Evolutionary conservation across 2,329 filamentous ascomycete species (phyloP).

Genomic region (Bertia moriformis): DNA sequence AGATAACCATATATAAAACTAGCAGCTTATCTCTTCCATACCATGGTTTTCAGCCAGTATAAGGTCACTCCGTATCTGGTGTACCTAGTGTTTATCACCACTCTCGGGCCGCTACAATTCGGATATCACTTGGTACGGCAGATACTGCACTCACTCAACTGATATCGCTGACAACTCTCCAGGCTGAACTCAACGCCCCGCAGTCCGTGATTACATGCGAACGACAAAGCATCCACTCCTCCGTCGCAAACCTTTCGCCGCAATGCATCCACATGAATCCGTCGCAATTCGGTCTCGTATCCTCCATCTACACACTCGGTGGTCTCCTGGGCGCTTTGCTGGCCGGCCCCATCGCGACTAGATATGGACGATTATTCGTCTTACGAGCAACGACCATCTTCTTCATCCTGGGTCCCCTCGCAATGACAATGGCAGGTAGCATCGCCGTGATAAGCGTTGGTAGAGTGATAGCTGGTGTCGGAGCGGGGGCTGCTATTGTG

Average conservation of each 20-base stretch:
- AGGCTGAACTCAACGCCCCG: conserved; percentile 91
- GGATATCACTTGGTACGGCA: conserved; percentile 71
- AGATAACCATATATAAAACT: no score
- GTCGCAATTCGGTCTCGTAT: conserved; percentile 69
- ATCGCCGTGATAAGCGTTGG: conserved; percentile 59
- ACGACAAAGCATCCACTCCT: conserved; percentile 32
- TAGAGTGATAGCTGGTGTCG: conserved; percentile 66
- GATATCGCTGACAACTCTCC: conserved; percentile 8
- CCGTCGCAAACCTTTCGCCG: conserved; percentile 20
- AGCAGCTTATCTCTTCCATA: no score
- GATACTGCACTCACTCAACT: not conserved
- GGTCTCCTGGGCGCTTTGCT: conserved; percentile 71
- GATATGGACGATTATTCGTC: conserved; percentile 57
- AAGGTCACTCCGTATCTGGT: conserved; percentile 61
- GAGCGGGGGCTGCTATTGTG: conserved; percentile 78
- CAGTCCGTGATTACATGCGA: conserved; percentile 86
- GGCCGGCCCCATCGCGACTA: conserved; percentile 66
- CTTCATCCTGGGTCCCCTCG: conserved; percentile 60
- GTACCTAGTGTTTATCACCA: conserved; percentile 61
- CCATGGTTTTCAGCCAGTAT: no score
- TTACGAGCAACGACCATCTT: conserved; percentile 68
- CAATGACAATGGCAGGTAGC: conserved; percentile 58
- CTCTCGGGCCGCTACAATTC: conserved; percentile 81
- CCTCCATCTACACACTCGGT: conserved; percentile 81
- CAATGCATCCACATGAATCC: conserved; percentile 83